Base-by-base conservation (phyloP, 768 basidiomycete genomes). In the Coprinellus aureogranulatus region DNA sequence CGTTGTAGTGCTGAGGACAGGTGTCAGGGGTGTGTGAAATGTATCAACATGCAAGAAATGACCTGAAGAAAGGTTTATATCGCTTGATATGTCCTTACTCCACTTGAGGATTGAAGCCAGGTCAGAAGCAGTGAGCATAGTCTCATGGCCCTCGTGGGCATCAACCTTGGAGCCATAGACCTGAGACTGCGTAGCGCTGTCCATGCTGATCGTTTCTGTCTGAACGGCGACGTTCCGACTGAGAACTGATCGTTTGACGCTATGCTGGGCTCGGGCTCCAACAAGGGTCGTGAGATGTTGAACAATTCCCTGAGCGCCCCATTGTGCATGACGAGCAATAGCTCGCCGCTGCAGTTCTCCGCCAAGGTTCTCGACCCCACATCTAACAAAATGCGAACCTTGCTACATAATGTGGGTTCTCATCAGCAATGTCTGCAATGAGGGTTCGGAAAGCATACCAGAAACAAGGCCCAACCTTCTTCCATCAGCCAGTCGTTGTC, bases 221-320 rank as follows among this genome's bases (percentile, higher is more conserved):
- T 89, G 88, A 4, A 87, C 78, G n/a, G 80, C 85, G 25, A 77
- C 81, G 64, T 88, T 85, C 6, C 79, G 73, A 14, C 82, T 78
- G 61, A 87, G 83, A 11, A 83, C 78, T 12, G 81, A 70, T 20
- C 80, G 76, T 62, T 85, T 87, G 44, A 82, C 63, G 8, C 81
- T 77, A 27, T 73, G 69, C 41, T 79, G 80, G 1, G 80, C 68
- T 27, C 77, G 77, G 14, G 73, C 68, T 34, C 81, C 81, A 49
- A 81, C 64, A 2, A 74, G 63, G 3, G 80, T 68, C 16, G 77
- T 79, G 22, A 88, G 74, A 62, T 84, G 71, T 44, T 72, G 86
- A 85, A 86, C 86, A 59, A 89, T 84, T 27, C 87, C 88, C 57
- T 79, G 80, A 26, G 88, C 88, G 23, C 88, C 88, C 87, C 86